phyloP scores from a whole-genome alignment of 2,329 filamentous ascomycete genomes.

The Aureobasidium namibiae region DNA sequence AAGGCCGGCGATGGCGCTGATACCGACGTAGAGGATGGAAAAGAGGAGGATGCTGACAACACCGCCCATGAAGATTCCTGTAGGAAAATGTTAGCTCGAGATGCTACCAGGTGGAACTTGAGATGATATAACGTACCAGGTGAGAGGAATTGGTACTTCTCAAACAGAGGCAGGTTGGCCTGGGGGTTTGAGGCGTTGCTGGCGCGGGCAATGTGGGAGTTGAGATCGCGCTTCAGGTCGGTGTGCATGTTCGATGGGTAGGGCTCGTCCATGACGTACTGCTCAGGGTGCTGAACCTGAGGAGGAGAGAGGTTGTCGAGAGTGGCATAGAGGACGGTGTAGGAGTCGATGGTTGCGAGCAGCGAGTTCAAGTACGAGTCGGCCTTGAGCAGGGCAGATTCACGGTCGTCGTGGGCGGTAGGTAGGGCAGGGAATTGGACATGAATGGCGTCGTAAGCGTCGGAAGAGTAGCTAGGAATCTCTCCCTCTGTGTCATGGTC shows the following conservation, averaged over 20 bases:
- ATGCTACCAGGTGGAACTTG: not conserved
- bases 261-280: conserved; percentile 58
- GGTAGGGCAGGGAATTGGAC: conserved; percentile 7
- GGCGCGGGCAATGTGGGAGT: conserved; percentile 28
- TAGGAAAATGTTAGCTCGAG: not conserved
- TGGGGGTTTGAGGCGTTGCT: conserved; percentile 29
- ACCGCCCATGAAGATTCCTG: conserved; percentile 84
- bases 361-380: conserved; percentile 14
- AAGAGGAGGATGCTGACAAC: conserved; percentile 63
- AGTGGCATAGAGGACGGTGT: conserved; percentile 70
- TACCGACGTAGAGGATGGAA: conserved; percentile 67
- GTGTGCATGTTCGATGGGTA: conserved; percentile 57
- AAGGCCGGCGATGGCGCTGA: conserved; percentile 68
- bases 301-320: conserved; percentile 32
- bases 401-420: not conserved
- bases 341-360: conserved; percentile 34
- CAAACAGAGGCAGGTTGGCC: conserved; percentile 57
- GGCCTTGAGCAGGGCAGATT: conserved; percentile 5
- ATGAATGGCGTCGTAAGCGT: not conserved
- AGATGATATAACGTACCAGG: not conserved
- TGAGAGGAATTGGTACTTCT: conserved; percentile 83
- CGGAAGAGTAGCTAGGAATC: not conserved
- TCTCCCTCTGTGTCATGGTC: not conserved
- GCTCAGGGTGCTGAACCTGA: conserved; percentile 9
- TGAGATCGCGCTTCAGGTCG: conserved; percentile 62